Percentiles rank a stretch among this genome's conserved stretches.
phyloP scores from a whole-genome alignment of 2,329 filamentous ascomycete genomes.

The Colletotrichum echinochloae region DNA sequence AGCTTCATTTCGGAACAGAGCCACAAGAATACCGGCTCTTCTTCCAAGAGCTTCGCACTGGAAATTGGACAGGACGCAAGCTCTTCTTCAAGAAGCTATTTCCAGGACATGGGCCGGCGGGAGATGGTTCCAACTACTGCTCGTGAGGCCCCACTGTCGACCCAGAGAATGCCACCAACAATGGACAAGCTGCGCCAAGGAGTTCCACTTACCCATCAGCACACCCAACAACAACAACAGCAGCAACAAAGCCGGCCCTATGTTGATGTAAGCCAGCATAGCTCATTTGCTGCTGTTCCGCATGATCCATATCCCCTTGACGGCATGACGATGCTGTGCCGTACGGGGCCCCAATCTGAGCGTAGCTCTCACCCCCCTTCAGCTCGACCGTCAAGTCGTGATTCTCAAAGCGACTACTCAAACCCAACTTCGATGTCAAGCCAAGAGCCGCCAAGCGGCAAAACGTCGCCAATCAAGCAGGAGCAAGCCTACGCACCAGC shows the following conservation, averaged over 20 bases:
- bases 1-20: not conserved
- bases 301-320: constrained; percentile 95
- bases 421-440: constrained; percentile 91
- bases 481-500: constrained; percentile 57
- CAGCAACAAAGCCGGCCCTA: constrained; percentile 45
- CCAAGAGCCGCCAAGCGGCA: constrained; percentile 80
- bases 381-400: constrained; percentile 82
- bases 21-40: not conserved
- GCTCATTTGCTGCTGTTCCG: constrained; percentile 76
- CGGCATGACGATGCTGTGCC: constrained; percentile 97
- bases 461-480: constrained; percentile 79
- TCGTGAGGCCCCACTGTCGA: constrained; percentile 63
- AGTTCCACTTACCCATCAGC: constrained; percentile 36
- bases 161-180: constrained; percentile 57
- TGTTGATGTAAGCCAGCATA: constrained; percentile 66
- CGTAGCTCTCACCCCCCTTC: constrained; percentile 63
- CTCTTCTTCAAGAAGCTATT: constrained; percentile 59
- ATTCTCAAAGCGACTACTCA: constrained; percentile 91
- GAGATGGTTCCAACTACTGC: constrained; percentile 59
- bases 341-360: constrained; percentile 75
- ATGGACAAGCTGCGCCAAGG: constrained; percentile 21
- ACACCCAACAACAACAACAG: constrained; percentile 1
- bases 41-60: not conserved
- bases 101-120: constrained; percentile 75
- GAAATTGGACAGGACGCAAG: not conserved